Percentiles rank a stretch among this genome's conserved stretches.
These are phyloP conservation scores for Narthecium ossifragum DNA, from an alignment of 106 monocot species.

Conservation along the genomic window DNA sequence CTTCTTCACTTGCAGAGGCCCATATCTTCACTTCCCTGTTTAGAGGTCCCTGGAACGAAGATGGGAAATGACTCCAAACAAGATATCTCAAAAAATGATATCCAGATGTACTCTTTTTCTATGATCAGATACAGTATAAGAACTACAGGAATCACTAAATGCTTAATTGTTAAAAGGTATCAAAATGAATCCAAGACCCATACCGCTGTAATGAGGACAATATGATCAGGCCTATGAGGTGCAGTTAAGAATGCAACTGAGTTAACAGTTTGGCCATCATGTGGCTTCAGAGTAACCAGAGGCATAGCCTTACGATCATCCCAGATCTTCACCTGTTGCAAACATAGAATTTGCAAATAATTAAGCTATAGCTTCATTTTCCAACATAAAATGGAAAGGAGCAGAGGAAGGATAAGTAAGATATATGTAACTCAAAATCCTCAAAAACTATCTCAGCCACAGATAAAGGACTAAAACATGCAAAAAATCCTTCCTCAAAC, in stretches of 20 bases:
- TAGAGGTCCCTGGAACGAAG: slow-evolving; percentile 67
- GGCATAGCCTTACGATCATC: slow-evolving; percentile 71
- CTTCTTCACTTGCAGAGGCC: slow-evolving; percentile 74
- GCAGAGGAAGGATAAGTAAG: no score
- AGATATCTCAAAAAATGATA: neutral
- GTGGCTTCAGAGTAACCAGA: slow-evolving; percentile 57
- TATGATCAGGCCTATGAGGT: slow-evolving; percentile 80
- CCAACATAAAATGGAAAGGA: no score
- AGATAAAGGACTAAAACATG: neutral
- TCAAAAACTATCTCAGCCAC: neutral
- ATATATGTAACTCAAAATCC: no score
- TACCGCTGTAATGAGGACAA: slow-evolving; percentile 91
- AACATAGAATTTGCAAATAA: neutral
- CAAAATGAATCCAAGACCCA: slow-evolving; percentile 5
- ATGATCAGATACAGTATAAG: neutral
- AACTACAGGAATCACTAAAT: neutral
- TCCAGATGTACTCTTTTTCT: no score
- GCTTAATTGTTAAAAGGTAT: neutral
- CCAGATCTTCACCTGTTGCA: slow-evolving; percentile 94
- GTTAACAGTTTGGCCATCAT: slow-evolving; percentile 87
- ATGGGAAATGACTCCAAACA: neutral
- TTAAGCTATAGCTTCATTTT: neutral
- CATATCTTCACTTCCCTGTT: slow-evolving; percentile 94
- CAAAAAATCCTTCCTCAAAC: no score
- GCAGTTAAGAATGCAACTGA: slow-evolving; percentile 85